Conservation (phyloP, 2,329 filamentous ascomycete genomes). For the Aspergillus latus region DNA sequence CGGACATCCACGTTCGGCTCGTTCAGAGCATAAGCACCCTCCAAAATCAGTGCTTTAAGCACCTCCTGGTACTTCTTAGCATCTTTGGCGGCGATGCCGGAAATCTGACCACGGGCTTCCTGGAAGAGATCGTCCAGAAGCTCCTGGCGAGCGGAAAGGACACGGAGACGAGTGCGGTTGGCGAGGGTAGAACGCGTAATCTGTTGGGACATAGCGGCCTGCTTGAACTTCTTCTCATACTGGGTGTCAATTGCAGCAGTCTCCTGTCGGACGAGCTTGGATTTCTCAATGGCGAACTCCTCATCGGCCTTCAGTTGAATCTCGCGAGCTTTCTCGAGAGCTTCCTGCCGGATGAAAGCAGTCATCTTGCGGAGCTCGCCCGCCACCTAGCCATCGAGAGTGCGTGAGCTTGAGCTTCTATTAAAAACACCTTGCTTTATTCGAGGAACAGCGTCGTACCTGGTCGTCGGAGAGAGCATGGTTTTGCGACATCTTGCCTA, state of each 20-base stretch:
- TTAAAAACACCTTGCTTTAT: conserved; percentile 16
- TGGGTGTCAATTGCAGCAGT: conserved; percentile 85
- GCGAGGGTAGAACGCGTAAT: conserved; percentile 94
- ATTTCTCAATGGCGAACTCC: conserved; percentile 98
- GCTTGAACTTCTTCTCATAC: conserved; percentile 99
- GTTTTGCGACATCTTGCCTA: conserved; percentile 77
- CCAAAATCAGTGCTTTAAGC: conserved; percentile 78
- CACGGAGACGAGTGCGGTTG: conserved; percentile 91
- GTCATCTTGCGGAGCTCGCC: conserved; percentile 99
- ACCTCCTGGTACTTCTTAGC: conserved; percentile 68
- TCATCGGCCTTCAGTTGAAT: conserved; percentile 98
- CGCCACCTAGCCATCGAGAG: conserved; percentile 66
- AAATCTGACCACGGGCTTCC: conserved; percentile 70
- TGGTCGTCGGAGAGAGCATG: conserved; percentile 98
- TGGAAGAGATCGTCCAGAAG: conserved; percentile 90
- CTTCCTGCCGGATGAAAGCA: conserved; percentile 99
- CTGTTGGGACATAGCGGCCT: conserved; percentile 97
- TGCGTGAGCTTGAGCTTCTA: conserved; percentile 19
- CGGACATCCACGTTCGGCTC: conserved; percentile 75
- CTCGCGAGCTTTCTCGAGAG: conserved; percentile 92
- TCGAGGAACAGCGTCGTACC: conserved; percentile 54
- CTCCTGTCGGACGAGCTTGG: conserved; percentile 95
- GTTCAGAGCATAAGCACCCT: conserved; percentile 84
- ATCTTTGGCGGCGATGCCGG: conserved; percentile 56
- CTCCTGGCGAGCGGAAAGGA: conserved; percentile 84